Conservation (phyloP, 2,329 filamentous ascomycete species). For the Magnaporthiopsis rhizophila region DNA sequence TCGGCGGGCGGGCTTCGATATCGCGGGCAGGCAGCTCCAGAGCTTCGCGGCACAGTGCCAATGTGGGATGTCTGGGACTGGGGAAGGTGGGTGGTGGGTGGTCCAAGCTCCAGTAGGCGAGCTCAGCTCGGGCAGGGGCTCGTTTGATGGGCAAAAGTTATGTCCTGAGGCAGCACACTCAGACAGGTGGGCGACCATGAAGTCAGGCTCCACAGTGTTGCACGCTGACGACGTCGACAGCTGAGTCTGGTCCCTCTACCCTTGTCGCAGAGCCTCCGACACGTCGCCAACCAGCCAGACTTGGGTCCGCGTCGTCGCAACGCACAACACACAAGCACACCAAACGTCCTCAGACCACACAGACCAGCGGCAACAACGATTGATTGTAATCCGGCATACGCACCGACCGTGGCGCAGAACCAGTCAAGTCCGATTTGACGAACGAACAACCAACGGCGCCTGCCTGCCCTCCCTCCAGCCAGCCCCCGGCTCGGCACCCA, state of each 20-base stretch:
- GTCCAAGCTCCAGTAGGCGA: not conserved
- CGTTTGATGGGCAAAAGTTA: not conserved
- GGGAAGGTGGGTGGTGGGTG: not conserved
- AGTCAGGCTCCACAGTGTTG: not conserved
- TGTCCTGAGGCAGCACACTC: not conserved
- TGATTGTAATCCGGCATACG: not conserved
- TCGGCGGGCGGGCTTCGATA: not conserved
- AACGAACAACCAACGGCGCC: not conserved
- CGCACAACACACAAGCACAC: not conserved
- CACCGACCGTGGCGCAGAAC: not conserved
- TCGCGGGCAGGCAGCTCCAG: slow-evolving; percentile 9
- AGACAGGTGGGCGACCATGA: not conserved
- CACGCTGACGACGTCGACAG: not conserved
- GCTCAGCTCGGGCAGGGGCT: not conserved
- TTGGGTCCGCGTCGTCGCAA: not conserved
- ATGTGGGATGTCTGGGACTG: not conserved
- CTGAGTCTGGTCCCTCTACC: not conserved
- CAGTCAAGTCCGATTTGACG: too few relatives aligned
- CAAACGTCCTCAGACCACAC: not conserved
- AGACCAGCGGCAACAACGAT: not conserved
- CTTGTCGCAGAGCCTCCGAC: not conserved
- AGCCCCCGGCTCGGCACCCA: not conserved
- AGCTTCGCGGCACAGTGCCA: slow-evolving; percentile 9
- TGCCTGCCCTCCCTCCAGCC: not conserved
- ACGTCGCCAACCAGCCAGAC: not conserved